Percentiles rank a stretch among this genome's conserved stretches.
Conservation (phyloP, 495 filamentous ascomycete genomes). For the Neurospora africana region DNA sequence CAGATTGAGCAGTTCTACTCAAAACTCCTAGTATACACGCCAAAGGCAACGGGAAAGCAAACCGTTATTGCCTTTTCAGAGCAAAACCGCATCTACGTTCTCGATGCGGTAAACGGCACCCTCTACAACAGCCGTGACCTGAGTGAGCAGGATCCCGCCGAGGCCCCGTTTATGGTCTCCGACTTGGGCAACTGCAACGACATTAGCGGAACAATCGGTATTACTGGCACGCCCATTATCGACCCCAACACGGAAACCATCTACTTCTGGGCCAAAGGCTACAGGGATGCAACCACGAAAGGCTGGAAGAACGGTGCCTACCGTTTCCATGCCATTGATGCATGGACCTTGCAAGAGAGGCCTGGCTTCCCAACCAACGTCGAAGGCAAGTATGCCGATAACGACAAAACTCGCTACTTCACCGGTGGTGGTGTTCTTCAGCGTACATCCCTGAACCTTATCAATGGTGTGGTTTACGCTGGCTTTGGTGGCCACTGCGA, state of each 20-base stretch:
- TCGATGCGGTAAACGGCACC: slow-evolving; percentile 22
- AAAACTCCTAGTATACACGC: slow-evolving; percentile 22
- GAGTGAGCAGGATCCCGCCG: neutral
- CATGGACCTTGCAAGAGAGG: slow-evolving; percentile 23
- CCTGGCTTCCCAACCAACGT: slow-evolving; percentile 20
- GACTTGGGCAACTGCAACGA: slow-evolving; percentile 11
- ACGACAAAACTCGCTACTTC: slow-evolving; percentile 25
- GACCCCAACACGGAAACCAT: slow-evolving; percentile 25
- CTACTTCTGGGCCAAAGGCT: slow-evolving; percentile 34
- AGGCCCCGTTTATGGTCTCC: slow-evolving; percentile 13
- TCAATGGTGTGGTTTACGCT: slow-evolving; percentile 27
- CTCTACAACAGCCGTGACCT: slow-evolving; percentile 9
- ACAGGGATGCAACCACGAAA: slow-evolving; percentile 19
- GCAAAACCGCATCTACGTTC: slow-evolving; percentile 21
- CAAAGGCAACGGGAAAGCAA: slow-evolving; percentile 15
- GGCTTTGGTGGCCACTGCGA: slow-evolving; percentile 31
- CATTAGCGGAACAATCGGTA: slow-evolving; percentile 19
- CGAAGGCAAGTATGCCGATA: slow-evolving; percentile 20
- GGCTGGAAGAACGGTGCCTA: slow-evolving; percentile 20
- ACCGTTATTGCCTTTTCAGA: slow-evolving; percentile 20
- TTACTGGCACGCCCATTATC: slow-evolving; percentile 29
- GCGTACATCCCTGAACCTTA: slow-evolving; percentile 24
- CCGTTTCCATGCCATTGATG: slow-evolving; percentile 27
- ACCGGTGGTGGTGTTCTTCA: slow-evolving; percentile 26
- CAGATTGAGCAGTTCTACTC: slow-evolving; percentile 15